Base-by-base conservation (phyloP, 768 basidiomycete species). In the Boletus speciosus region DNA sequence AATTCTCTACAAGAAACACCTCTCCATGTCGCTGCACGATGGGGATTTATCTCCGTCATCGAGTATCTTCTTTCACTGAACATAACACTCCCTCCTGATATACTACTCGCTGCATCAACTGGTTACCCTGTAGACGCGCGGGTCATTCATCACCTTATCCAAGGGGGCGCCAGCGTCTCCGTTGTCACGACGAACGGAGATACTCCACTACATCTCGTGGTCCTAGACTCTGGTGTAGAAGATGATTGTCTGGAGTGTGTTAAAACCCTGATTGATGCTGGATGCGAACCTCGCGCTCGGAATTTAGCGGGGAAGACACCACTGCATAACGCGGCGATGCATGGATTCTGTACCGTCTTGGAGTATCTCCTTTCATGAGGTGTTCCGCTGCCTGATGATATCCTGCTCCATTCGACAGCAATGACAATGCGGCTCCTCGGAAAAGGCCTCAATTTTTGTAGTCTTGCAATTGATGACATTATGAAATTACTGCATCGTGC, bases 111-210 rank as follows among this genome's bases (percentile, higher is more conserved):
- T 16, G 31, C 49, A 4, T 36, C 34, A 10, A 10, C 3, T 15
- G 23, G 8, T 1, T 14, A 0, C 12, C n/a, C 23, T 5, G 0
- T 2, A 34, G 23, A 16, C 25, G 1, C 15, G 3, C 9, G 25
- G 15, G 3, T 11, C 9, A 4, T 19, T 23, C 23, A 23, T 23
- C 15, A 41, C 6, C 40, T 41, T 8, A 3, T 41, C 12, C 40
- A 41, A 41, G 40, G 25, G 3, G 40, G 40, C 6, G 40, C 40
- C 12, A 23, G 14, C 14, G 14, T 41, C 8, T 25, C 12, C 6
- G 40, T 25, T 41, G 14, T 21, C 21, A 41, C 23, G n/a, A 8
- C 7, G 3, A 1, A 23, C 1, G 40, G 23, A 41, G 14, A 41
- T 15, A 41, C 40, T 14, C 40, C 40, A 4, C 12, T 41, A 1